Base-by-base conservation (phyloP, 106 monocot genomes). In the Dioscorea zingiberensis region DNA sequence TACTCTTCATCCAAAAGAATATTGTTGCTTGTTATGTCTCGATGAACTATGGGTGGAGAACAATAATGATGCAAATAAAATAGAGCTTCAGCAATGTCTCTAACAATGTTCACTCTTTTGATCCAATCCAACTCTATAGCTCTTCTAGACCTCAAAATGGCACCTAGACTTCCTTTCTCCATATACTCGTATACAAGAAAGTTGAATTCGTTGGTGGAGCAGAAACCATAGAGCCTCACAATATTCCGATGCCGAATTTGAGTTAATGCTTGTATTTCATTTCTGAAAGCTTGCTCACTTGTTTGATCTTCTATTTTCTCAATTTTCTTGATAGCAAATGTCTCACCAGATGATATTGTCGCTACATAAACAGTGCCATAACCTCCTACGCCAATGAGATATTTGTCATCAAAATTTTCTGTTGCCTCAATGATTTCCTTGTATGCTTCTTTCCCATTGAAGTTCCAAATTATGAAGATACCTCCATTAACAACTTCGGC, bases 171-270 rank as follows among this genome's bases (percentile, higher is more conserved):
- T 22, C 76, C 76, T 29, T 23, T 76, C 27, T 69, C 76, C 19
- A 76, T 76, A 56, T 76, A 76, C 29, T 76, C 69, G 44, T 70
- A 70, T 25, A 70, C 23, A 21, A 72, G 63, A 25, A 63, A 69
- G n/a, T 24, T 76, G 15, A 25, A 48, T 11, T 21, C 19, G 12
- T 19, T 1, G 18, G 29, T 53, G 4, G 45, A 47, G 66, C 76
- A 76, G 24, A 70, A 76, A 10, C 76, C 76, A 70, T 76, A 58
- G 2, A 74, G 47, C 24, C 51, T 74, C 57, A 74, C 73, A 46
- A 74, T 74, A 28, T 59, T 74, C 1, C 73, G 46, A 67, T 75
- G 68, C 2, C 65, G 48, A n/a, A 70, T 62, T 71, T 49, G 17
- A 26, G 48, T 65, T 21, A 64, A 24, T 48, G 62, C 46, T 38